A percentile compares a stretch with the other conserved stretches of the same genome.
phyloP scores from a whole-genome alignment of 495 filamentous ascomycete genomes.

The Neurospora sp. region DNA sequence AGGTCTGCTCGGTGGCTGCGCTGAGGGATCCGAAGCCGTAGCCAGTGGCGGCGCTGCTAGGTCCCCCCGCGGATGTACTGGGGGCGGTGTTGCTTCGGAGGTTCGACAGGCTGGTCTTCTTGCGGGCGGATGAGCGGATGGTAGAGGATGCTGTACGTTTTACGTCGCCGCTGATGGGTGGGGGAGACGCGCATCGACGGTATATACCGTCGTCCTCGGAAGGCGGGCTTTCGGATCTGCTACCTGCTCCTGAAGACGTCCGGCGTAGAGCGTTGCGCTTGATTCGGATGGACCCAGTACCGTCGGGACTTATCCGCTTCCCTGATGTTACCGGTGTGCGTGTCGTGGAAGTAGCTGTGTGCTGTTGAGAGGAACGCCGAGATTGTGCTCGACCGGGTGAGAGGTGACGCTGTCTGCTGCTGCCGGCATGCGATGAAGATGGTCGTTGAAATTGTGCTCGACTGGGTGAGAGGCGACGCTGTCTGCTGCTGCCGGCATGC shows the following conservation, averaged over 20 bases:
- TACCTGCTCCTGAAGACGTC: constrained; percentile 23
- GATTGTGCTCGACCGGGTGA: constrained; percentile 35
- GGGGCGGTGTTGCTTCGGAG: neutral
- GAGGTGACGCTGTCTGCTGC: constrained; percentile 53
- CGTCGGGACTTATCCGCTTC: neutral
- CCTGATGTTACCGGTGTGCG: neutral
- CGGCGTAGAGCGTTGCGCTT: constrained; percentile 31
- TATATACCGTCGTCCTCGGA: constrained; percentile 41
- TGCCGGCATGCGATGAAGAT: constrained; percentile 43
- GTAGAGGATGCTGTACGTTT: neutral
- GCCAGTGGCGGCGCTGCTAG: constrained; percentile 2
- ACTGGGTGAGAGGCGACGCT: constrained; percentile 47
- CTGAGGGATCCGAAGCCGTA: constrained; percentile 55
- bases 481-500: constrained; percentile 46
- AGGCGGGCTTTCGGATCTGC: constrained; percentile 35
- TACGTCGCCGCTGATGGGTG: constrained; percentile 40
- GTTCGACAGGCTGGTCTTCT: constrained; percentile 18
- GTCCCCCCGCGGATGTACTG: neutral
- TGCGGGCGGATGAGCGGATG: constrained; percentile 10
- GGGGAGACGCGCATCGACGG: constrained; percentile 46
- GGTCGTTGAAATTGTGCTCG: constrained; percentile 28
- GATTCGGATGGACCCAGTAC: constrained; percentile 8
- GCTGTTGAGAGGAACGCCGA: constrained; percentile 20
- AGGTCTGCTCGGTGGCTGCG: constrained; percentile 69
- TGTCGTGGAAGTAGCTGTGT: constrained; percentile 25